Percentiles rank a stretch among this genome's conserved stretches.
phyloP scores from a whole-genome alignment of 306 rosid genomes.

The Mucuna pruriens region DNA sequence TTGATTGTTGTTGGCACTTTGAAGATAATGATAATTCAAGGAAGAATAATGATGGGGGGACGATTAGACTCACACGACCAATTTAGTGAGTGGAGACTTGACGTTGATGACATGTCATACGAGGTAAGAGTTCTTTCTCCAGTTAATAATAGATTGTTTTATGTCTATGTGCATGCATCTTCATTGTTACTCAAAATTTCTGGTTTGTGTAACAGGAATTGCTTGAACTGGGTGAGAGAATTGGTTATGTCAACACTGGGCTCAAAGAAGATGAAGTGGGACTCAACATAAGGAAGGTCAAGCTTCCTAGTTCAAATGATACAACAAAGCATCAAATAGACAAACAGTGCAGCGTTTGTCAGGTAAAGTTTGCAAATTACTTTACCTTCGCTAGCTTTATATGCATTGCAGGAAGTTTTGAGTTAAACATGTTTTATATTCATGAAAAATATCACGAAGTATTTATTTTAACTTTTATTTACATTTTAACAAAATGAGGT shows the following conservation, averaged over 20 bases:
- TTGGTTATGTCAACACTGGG: conserved; percentile 90
- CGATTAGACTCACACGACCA: conserved; percentile 64
- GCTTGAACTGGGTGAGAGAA: conserved; percentile 89
- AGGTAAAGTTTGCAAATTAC: conserved; percentile 55
- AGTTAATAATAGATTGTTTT: background rate
- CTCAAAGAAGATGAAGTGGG: conserved; percentile 83
- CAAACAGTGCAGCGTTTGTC: conserved; percentile 87
- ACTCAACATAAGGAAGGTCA: conserved; percentile 56
- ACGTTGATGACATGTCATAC: conserved; percentile 91
- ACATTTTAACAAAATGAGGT: too few relatives aligned
- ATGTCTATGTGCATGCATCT: background rate
- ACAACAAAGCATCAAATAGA: conserved; percentile 60
- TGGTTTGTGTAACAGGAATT: conserved; percentile 62
- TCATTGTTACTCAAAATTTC: conserved; percentile 11
- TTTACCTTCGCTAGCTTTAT: background rate
- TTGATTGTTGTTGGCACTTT: conserved; percentile 32
- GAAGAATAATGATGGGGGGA: conserved; percentile 79
- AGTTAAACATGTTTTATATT: background rate
- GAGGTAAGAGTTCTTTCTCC: conserved; percentile 56
- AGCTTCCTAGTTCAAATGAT: conserved; percentile 53
- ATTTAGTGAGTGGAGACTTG: conserved; percentile 91
- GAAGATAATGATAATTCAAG: conserved; percentile 87
- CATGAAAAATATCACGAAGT: too few relatives aligned
- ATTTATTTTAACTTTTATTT: too few relatives aligned
- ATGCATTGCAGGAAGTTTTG: background rate